Evolutionary conservation across 1,284 basidiomycete genomes (phyloP).

Genomic region (Flammula alnicola): DNA sequence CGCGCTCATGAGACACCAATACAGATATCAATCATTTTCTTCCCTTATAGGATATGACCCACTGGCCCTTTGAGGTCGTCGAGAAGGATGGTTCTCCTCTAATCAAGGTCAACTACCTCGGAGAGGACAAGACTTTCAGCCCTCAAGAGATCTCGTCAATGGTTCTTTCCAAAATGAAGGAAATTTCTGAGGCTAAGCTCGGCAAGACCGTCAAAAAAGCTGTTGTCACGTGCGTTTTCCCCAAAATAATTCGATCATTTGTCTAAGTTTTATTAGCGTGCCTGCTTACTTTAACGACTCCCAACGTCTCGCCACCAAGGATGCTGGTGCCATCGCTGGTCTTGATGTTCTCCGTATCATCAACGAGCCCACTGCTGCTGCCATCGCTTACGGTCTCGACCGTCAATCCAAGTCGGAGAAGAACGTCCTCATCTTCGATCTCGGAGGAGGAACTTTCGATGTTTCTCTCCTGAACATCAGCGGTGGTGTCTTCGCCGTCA

Average conservation of each 20-base stretch:
- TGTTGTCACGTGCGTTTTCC: slow-evolving; percentile 78
- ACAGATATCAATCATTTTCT: slow-evolving; percentile 15
- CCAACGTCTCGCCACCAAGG: slow-evolving; percentile 94
- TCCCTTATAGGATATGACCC: slow-evolving; percentile 70
- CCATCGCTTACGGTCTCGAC: slow-evolving; percentile 93
- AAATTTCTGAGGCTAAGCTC: slow-evolving; percentile 98
- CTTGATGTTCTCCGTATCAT: slow-evolving; percentile 97
- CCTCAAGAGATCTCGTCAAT: slow-evolving; percentile 99
- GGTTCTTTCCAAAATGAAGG: slow-evolving; percentile 99
- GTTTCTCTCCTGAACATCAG: slow-evolving; percentile 96
- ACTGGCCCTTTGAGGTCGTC: slow-evolving; percentile 96
- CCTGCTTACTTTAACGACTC: slow-evolving; percentile 99
- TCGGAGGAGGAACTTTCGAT: slow-evolving; percentile 99
- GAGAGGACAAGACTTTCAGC: slow-evolving; percentile 94
- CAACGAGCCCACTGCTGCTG: slow-evolving; percentile 95
- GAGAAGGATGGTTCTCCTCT: slow-evolving; percentile 94
- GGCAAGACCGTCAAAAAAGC: slow-evolving; percentile 96
- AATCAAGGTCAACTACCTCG: slow-evolving; percentile 94
- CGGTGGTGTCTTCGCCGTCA: slow-evolving; percentile 96
- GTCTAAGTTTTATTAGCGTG: slow-evolving; percentile 48
- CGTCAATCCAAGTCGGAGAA: slow-evolving; percentile 91
- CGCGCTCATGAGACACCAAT: slow-evolving; percentile 11
- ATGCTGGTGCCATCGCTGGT: slow-evolving; percentile 91
- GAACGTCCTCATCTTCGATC: slow-evolving; percentile 99
- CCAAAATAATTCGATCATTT: slow-evolving; percentile 12